These are phyloP conservation scores for Podospora sp. DNA, from an alignment of 495 filamentous ascomycete species.

Conservation along the genomic window DNA sequence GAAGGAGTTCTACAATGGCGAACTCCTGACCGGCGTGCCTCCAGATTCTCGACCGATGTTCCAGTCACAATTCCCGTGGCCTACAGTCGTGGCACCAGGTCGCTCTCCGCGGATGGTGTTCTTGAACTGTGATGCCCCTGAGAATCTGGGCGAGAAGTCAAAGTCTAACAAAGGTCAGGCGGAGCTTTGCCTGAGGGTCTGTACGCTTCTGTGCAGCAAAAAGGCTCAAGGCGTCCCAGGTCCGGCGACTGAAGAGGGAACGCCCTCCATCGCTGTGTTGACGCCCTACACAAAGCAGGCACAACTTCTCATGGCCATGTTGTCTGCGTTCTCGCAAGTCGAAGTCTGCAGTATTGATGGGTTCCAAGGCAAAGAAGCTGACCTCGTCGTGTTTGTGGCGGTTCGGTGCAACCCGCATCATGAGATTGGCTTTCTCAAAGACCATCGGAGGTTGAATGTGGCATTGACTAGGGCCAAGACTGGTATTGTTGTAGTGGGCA, in stretches of 20 bases:
- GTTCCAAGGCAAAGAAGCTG: conserved; percentile 56
- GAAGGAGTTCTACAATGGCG: conserved; percentile 50
- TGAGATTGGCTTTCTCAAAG: conserved; percentile 55
- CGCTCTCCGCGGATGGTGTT: conserved; percentile 39
- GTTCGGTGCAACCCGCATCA: conserved; percentile 49
- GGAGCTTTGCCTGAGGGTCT: conserved; percentile 22
- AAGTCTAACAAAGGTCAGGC: conserved; percentile 53
- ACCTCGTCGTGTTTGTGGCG: conserved; percentile 54
- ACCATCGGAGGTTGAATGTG: conserved; percentile 54
- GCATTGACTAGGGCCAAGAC: conserved; percentile 51
- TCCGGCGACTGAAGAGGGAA: conserved; percentile 14
- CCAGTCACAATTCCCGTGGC: conserved; percentile 32
- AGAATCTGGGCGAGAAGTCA: conserved; percentile 47
- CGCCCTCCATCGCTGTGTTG: conserved; percentile 44
- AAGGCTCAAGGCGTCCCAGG: background rate
- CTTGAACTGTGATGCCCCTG: conserved; percentile 43
- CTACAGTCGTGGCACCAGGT: conserved; percentile 5
- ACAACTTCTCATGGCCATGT: conserved; percentile 37
- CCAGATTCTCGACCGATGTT: conserved; percentile 30
- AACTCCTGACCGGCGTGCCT: conserved; percentile 44
- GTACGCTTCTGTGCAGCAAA: conserved; percentile 10
- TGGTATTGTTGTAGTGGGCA: conserved; percentile 52
- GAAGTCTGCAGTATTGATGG: conserved; percentile 54
- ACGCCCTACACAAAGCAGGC: conserved; percentile 51
- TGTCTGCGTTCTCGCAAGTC: conserved; percentile 29